phyloP scores from a whole-genome alignment of 2,329 filamentous ascomycete species.

The Aspergillus sojae region DNA sequence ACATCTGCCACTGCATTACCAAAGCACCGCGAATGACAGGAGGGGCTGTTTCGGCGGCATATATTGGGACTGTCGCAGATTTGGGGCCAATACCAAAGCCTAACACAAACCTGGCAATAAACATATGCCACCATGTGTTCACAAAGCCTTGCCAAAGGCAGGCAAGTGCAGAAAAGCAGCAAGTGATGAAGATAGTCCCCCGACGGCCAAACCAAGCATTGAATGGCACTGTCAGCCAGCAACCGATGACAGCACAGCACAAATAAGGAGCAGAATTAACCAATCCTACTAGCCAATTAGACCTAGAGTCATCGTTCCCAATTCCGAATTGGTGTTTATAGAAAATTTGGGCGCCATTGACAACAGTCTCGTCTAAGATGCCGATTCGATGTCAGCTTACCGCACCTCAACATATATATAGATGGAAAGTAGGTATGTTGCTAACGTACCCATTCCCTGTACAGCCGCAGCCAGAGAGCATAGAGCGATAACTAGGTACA shows the following conservation, averaged over 20 bases:
- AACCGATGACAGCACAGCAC: constrained; percentile 69
- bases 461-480: constrained; percentile 71
- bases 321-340: constrained; percentile 66
- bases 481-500: constrained; percentile 67
- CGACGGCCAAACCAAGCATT: constrained; percentile 71
- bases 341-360: constrained; percentile 70
- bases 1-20: constrained; percentile 80
- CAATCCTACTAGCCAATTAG: constrained; percentile 49
- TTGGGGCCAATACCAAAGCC: constrained; percentile 80
- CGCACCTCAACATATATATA: not conserved
- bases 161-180: constrained; percentile 64
- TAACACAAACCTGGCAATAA: constrained; percentile 71
- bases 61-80: constrained; percentile 74
- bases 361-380: constrained; percentile 64
- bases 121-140: constrained; percentile 71
- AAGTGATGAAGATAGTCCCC: constrained; percentile 76
- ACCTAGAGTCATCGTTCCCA: constrained; percentile 43
- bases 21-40: constrained; percentile 71
- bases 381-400: not conserved
- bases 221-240: constrained; percentile 73
- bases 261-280: constrained; percentile 62
- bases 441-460: constrained; percentile 54
- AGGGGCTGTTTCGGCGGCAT: constrained; percentile 73
- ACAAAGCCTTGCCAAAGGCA: constrained; percentile 65
- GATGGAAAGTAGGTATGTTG: not conserved